Conservation (phyloP, 1,284 basidiomycete species). For the Phaffia rhodozyma region DNA sequence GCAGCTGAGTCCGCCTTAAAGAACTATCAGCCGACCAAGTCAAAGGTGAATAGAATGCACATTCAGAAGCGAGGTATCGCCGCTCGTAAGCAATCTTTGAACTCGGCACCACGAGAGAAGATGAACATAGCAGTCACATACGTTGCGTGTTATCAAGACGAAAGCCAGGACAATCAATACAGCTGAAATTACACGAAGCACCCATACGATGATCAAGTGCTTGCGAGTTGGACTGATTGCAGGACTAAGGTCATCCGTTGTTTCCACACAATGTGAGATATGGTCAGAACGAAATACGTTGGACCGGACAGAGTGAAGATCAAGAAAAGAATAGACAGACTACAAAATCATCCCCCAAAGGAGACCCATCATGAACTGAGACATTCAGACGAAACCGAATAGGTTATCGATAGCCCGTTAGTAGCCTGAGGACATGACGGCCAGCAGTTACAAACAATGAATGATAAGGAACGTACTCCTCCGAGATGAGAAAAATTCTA, state of each 20-base stretch:
- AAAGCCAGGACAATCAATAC: conserved; percentile 66
- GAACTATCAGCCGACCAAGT: neutral
- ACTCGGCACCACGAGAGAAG: neutral
- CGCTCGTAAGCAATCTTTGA: conserved; percentile 23
- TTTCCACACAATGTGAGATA: too few species aligned
- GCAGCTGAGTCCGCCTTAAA: conserved; percentile 16
- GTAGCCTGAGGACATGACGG: too few species aligned
- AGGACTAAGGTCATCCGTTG: neutral
- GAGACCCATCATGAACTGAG: conserved; percentile 51
- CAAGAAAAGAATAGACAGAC: conserved; percentile 53
- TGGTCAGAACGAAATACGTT: too few species aligned
- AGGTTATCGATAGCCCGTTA: too few species aligned
- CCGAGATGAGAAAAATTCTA: conserved; percentile 41
- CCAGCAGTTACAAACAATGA: conserved; percentile 16
- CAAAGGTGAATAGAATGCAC: neutral
- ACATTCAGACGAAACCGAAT: too few species aligned
- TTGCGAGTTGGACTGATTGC: conserved; percentile 48
- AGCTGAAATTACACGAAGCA: conserved; percentile 57
- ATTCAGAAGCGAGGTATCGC: conserved; percentile 21
- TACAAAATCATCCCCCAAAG: conserved; percentile 66
- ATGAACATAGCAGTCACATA: conserved; percentile 41
- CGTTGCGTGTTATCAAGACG: conserved; percentile 75
- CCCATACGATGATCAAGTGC: conserved; percentile 64
- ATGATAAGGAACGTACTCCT: conserved; percentile 21
- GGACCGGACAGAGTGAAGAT: neutral